These are phyloP conservation scores for Benincasa hispida DNA, from an alignment of 306 rosid genomes.

Conservation along the genomic window DNA sequence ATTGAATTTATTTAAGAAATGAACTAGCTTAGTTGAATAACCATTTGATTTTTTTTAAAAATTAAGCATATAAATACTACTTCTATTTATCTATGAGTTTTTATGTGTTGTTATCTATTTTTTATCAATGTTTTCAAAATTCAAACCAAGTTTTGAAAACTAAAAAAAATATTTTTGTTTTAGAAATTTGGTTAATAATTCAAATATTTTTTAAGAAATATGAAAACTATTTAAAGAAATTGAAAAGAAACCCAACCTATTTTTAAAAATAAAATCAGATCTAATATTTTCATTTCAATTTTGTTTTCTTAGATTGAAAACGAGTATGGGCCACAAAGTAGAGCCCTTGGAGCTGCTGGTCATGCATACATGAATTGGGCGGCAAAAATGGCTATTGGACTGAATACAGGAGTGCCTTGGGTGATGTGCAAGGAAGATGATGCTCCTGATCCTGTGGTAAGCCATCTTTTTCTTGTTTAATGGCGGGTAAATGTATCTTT, in stretches of 20 bases:
- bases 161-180: too few species aligned
- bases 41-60: too few species aligned
- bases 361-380: slow-evolving; percentile 77
- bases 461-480: neutral
- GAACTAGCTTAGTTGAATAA: neutral
- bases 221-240: too few species aligned
- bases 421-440: slow-evolving; percentile 99
- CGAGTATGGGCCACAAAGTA: slow-evolving; percentile 65
- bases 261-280: too few species aligned
- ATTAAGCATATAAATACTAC: too few species aligned
- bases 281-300: neutral
- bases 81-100: too few species aligned
- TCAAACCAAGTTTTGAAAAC: too few species aligned
- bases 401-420: slow-evolving; percentile 91
- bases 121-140: too few species aligned
- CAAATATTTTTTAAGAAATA: too few species aligned
- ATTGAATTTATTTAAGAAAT: neutral
- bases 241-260: too few species aligned
- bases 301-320: slow-evolving; percentile 63
- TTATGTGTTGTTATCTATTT: too few species aligned
- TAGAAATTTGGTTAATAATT: too few species aligned
- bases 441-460: slow-evolving; percentile 95
- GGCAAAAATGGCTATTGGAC: slow-evolving; percentile 85
- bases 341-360: slow-evolving; percentile 59
- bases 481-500: neutral